Evolutionary conservation across 225 moss, liverwort and hornwort species (phyloP), one percentile per base, ranked within the genome.

Genomic region (Straminergon stramineum): DNA sequence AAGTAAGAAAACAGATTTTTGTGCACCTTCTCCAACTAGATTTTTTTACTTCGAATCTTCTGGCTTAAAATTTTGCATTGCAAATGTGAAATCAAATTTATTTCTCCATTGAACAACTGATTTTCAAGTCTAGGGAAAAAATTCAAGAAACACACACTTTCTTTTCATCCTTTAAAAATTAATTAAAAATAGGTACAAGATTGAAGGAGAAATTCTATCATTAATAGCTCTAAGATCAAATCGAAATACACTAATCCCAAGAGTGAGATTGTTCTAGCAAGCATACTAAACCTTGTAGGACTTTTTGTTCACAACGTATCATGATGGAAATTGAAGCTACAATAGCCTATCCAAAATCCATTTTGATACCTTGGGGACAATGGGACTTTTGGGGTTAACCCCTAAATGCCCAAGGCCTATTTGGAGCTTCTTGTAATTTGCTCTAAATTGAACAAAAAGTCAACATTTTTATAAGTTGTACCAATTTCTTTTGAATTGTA

Each of bases 1-100:
- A 26, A 51, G 31, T 75, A 75, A 75, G 5, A 26, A 73, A 23
- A 15, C 1, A 1, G 0, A 0, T 1, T 9, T 73, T 73, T 43
- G 27, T 41, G 9, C 9, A 43, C 41, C 9, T 73, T 43, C 2
- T 15, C 5, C 26, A 43, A 15, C 8, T 71, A 24, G 4, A 23
- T 39, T 5, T 14, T 39, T 8, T 8, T 4, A 26, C 6, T 70
- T 39, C 41, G 8, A 41, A 71, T 27, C 15, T 9, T 41, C 14
- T 41, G 1, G 15, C 26, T 70, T 41, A 70, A 14, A 41, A 24
- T 24, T 67, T 70, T 39, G 23, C 4, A n/a, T 17, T 22, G 12
- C 3, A n/a, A 20, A 37, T n/a, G 12, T 69, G 11, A 7, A n/a
- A 69, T 22, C 1, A n/a, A 22, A 2, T 69, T 69, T 23, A n/a